These are phyloP conservation scores for Thamnidium elegans DNA, from an alignment of 192 early-diverging fungal species.

Conservation along the genomic window DNA sequence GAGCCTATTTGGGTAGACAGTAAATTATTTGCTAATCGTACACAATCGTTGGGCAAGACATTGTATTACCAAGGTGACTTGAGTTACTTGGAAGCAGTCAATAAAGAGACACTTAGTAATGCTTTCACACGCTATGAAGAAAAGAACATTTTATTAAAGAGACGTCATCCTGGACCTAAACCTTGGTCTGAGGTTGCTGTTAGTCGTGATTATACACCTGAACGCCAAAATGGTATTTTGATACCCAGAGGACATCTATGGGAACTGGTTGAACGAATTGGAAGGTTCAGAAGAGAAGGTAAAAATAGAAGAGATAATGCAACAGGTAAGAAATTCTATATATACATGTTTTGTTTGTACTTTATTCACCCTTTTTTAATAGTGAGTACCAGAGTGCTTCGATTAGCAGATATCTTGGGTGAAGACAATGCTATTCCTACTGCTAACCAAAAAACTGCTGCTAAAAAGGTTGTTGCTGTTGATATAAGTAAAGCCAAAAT, in stretches of 20 bases:
- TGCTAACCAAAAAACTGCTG: conserved; percentile 7
- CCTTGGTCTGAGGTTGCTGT: conserved; percentile 44
- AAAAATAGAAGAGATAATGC: conserved; percentile 84
- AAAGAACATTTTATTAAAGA: conserved; percentile 62
- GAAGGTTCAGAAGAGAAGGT: conserved; percentile 76
- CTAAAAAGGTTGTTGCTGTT: neutral
- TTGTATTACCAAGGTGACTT: conserved; percentile 79
- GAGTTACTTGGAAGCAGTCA: conserved; percentile 79
- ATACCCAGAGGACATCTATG: conserved; percentile 63
- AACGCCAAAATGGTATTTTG: conserved; percentile 43
- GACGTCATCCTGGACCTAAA: conserved; percentile 39
- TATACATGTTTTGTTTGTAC: neutral
- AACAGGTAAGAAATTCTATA: conserved; percentile 46
- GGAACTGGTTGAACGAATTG: conserved; percentile 79
- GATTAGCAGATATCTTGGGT: conserved; percentile 55
- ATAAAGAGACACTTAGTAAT: conserved; percentile 82
- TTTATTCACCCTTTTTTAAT: neutral
- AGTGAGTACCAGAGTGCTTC: conserved; percentile 55
- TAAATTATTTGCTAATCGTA: conserved; percentile 61
- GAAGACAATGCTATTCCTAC: conserved; percentile 20
- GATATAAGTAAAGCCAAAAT: neutral
- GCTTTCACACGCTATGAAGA: conserved; percentile 69
- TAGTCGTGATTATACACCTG: conserved; percentile 45
- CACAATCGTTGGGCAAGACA: conserved; percentile 78
- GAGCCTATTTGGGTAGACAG: conserved; percentile 65